These are phyloP conservation scores for Suhomyces sp. DNA, from an alignment of 805 yeast genomes.

Conservation along the genomic window DNA sequence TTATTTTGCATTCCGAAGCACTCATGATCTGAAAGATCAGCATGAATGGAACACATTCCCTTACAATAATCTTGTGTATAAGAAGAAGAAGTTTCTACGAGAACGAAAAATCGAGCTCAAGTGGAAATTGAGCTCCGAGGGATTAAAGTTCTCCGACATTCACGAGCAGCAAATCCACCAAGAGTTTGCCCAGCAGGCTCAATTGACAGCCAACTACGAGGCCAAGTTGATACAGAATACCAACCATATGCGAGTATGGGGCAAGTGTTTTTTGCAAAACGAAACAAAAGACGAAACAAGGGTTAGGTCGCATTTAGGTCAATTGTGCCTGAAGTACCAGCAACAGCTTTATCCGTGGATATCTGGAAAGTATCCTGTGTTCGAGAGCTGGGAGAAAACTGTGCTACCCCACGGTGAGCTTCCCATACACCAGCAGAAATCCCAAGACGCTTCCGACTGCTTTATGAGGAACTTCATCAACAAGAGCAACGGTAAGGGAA, in stretches of 20 bases:
- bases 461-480: constrained; percentile 11
- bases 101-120: constrained; percentile 15
- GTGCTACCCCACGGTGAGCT: constrained; percentile 7
- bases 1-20: not conserved
- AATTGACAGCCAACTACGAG: constrained; percentile 15
- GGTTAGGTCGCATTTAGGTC: not conserved
- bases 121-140: constrained; percentile 11
- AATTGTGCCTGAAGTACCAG: constrained; percentile 9
- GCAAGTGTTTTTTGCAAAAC: constrained; percentile 20
- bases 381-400: constrained; percentile 15
- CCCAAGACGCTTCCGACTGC: constrained; percentile 7
- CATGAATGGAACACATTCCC: not conserved
- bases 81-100: constrained; percentile 25
- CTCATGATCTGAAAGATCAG: not conserved
- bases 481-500: constrained; percentile 26
- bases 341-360: constrained; percentile 30
- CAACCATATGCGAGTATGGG: constrained; percentile 23
- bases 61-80: constrained; percentile 15
- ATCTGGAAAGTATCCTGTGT: constrained; percentile 21
- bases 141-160: constrained; percentile 9
- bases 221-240: constrained; percentile 14
- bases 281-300: not conserved
- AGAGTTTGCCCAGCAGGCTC: constrained; percentile 7
- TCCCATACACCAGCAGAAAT: constrained; percentile 7
- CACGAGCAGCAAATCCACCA: constrained; percentile 11